Conservation (phyloP, 768 basidiomycete genomes). For the Mrakia blollopis region DNA sequence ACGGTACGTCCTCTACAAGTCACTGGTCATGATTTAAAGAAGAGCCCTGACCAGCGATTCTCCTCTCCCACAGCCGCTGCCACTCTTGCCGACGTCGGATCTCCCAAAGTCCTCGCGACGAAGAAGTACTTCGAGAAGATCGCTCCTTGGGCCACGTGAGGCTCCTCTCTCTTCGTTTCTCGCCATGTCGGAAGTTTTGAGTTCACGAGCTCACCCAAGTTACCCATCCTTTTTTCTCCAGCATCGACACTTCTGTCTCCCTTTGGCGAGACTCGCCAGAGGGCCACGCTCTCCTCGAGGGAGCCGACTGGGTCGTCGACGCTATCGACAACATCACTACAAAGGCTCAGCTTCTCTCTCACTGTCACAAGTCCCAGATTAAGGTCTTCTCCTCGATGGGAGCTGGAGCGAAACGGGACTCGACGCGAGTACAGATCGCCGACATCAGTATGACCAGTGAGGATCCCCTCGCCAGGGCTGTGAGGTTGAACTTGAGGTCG, state of each 20-base stretch:
- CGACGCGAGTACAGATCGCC: conserved; percentile 83
- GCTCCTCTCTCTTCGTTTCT: background rate
- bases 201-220: background rate
- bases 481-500: conserved; percentile 58
- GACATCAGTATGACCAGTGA: conserved; percentile 90
- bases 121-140: conserved; percentile 59
- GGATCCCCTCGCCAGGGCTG: conserved; percentile 88
- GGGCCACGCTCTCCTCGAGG: conserved; percentile 66
- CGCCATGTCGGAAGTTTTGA: background rate
- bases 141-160: conserved; percentile 68
- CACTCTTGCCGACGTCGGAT: conserved; percentile 80
- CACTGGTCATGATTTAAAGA: too few relatives aligned
- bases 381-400: conserved; percentile 98
- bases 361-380: conserved; percentile 73
- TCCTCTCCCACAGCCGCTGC: conserved; percentile 59
- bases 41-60: background rate
- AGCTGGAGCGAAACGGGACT: conserved; percentile 88
- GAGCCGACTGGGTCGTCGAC: conserved; percentile 95
- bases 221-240: conserved; percentile 1
- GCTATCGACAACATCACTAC: conserved; percentile 97
- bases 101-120: conserved; percentile 81
- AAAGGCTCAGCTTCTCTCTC: conserved; percentile 83
- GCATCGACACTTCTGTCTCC: conserved; percentile 72
- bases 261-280: conserved; percentile 73
- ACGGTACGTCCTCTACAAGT: conserved; percentile 28